Evolutionary conservation across 73 alveolate species (phyloP), one percentile per base, ranked within the genome.

Genomic region (Stentor coeruleus): DNA sequence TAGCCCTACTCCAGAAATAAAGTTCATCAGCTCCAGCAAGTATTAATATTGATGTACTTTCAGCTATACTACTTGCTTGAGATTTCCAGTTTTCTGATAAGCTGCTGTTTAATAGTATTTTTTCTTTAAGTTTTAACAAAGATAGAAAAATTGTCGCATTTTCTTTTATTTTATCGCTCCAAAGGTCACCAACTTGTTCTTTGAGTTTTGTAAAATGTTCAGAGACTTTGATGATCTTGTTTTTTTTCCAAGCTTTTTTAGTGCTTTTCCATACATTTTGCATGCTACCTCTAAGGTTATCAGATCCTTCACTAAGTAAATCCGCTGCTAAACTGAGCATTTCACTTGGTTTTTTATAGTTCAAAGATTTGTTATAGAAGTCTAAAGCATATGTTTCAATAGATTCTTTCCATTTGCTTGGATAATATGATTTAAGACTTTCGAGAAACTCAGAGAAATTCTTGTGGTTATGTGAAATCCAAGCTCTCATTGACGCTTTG

Each of bases 1-100:
- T 31, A 28, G 36, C 33, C 49, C 26, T 20, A 31, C 79, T 66
- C 79, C 79, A 66, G 1, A 66, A 1, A 33, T 66, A 66, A 31
- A 66, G 79, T 0, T 66, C 79, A 31, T 66, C 79, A 66, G 79
- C 79, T 20, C 79, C 79, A 28, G 79, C 11, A 2, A 66, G 39
- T 0, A 66, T 66, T 33, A 66, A 66, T 1, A 66, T 40, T 28
- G 40, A 28, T 26, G 79, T 33, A 26, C 26, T 20, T 31, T 66
- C 79, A 0, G 79, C 79, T 31, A 33, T 26, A 14, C 33, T 20
- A 26, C 79, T 37, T 26, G 79, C 79, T 33, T 66, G n/a, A 20
- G 20, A 28, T 20, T 11, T 3, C 79, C 79, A 66, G n/a, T 31
- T 40, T 33, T 66, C 42, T 0, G 79, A 15, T 26, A 66, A 66